Evolutionary conservation across 108 stramenopile species (phyloP), one percentile per base, ranked within the genome.

Genomic region (Poteriospumella lacustris): DNA sequence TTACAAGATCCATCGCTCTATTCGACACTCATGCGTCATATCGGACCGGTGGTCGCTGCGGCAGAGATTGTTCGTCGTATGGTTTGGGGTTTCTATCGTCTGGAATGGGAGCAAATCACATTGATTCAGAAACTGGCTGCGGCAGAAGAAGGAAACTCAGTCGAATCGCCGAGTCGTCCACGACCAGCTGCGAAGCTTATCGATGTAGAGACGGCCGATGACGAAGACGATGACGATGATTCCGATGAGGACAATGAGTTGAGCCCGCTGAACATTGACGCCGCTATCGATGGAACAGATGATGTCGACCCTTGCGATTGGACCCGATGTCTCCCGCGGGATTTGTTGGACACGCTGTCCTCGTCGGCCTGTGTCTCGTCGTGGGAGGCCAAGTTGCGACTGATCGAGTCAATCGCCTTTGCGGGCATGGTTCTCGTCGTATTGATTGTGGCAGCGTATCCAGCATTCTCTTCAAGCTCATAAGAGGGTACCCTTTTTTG

Each of bases 11-110:
- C 44, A 5, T 64, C 5, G 3, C 36, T 19, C 12, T 38, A 9
- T 33, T 9, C 31, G 3, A 70, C 69, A 36, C 2, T 70, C 3
- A 12, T 70, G 2, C 2, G 2, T 70, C 69, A 70, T 43, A 70
- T 82, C 2, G 80, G 79, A 38, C 81, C 83, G 29, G 42, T 84
- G n/a, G 81, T 84, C 40, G 81, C 83, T 12, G 83, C 83, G 15
- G 81, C 81, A 9, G 83, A 84, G 38, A 84, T 82, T 39, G 2
- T 79, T 0, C 70, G 81, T 36, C 70, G 81, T 77, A 81, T 41
- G 0, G 81, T 83, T 68, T 83, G 83, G 83, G 83, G 83, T 26
- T 82, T 83, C 69, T 72, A 78, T 0, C 76, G 83, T 3, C 72
- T 83, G 43, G 82, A 83, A 40, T 81, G 69, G 34, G 82, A 83